Base-by-base conservation (phyloP, 2,329 filamentous ascomycete genomes). In the Emergomyces africanus region DNA sequence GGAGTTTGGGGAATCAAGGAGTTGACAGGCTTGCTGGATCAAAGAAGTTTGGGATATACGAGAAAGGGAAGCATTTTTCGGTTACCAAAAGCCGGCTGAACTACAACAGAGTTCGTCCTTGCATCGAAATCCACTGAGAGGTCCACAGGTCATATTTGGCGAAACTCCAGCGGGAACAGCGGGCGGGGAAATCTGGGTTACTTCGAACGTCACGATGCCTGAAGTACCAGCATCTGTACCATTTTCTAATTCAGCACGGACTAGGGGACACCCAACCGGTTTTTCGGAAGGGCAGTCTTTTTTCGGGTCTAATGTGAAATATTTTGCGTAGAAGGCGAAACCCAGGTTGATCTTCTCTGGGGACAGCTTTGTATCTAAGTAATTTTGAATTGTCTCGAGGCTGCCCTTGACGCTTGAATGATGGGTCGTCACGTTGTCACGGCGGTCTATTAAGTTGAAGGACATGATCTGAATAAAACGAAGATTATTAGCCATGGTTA, bases 371-470 rank as follows among this genome's bases (percentile, higher is more conserved):
- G 79, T 78, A 2, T 74, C 71, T 18, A 85, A 69, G 68, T 88
- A 89, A 42, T 78, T 77, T 57, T 83, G 74, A 50, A 89, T 69
- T 2, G 81, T 74, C 5, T 77, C 73, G 6, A 78, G 70, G 0
- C 84, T 84, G 10, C 75, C 78, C 15, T 74, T 66, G 6, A 88
- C 75, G n/a, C 83, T 82, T 49, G 79, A 84, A 67, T 88, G 85
- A 69, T 89, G 86, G 39, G 74, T 78, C 2, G 86, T 87, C 10
- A 75, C 68, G 49, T 71, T 82, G 71, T 88, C 82, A 39, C 87
- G 82, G 39, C 86, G 66, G 72, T 88, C 88, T 80, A 87, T 85
- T 54, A 89, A 68, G 67, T 89, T 86, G 68, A 89, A 89, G 1
- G 81, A 79, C 85, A 88, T 88, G 63, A 89, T 74, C 61, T 62